Base-by-base conservation (phyloP, 306 rosid species). In the Medicago lupulina region DNA sequence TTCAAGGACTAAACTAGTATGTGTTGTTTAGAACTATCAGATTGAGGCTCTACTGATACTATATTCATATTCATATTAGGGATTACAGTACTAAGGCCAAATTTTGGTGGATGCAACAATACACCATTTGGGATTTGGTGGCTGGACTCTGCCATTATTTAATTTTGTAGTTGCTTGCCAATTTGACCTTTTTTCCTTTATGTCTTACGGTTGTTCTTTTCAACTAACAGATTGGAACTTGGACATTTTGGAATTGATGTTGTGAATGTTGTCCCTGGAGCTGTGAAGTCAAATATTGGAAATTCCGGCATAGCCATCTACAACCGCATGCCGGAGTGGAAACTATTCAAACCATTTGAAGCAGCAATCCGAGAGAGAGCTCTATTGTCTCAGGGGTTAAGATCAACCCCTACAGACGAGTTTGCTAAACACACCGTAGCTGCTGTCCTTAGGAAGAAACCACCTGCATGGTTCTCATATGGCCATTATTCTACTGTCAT, bases 231-330 rank as follows among this genome's bases (percentile, higher is more conserved):
- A 78, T 43, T 90, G 85, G 96, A 95, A 75, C 87, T 95, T 3
- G 81, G 67, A 44, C 97, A 81, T 61, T 90, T 88, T 9, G 97
- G 97, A 73, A 94, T 94, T 72, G 84, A 91, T 73, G 97, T 94
- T 75, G 87, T 94, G 23, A 86, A 82, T 44, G 91, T 94, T 73
- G 93, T 87, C 39, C 97, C 98, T 1, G 98, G 98, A 73, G 94
- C 86, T 65, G 68, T 91, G 53, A 89, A 61, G 76, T 94, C 98
- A 55, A 94, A 94, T 67, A 68, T 94, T 9, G 98, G 96, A 75
- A 72, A 64, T 49, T 75, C 94, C 40, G 90, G 82, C 16, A 3
- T 85, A 44, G 76, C 86, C 7, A 55, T 54, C 78, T 94, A 88
- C 87, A 77, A 76, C 76, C 81, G 83, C 80, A 86, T 90, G 90